phyloP scores from a whole-genome alignment of 805 yeast genomes.

The Yarrowia porcina region DNA sequence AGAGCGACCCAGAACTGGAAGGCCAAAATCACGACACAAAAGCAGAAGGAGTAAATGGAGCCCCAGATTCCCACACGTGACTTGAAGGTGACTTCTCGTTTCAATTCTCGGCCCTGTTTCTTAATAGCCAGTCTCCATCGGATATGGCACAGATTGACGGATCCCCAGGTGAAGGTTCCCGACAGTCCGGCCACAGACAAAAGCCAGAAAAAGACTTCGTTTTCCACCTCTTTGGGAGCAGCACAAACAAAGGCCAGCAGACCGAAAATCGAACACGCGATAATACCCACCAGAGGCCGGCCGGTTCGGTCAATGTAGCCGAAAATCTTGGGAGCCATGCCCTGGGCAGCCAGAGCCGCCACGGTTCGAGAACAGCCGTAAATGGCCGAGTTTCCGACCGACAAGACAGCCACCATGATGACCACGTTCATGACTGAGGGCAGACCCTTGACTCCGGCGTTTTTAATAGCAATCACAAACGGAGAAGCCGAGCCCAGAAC shows the following conservation, averaged over 20 bases:
- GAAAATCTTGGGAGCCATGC: constrained; percentile 54
- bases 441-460: constrained; percentile 59
- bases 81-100: constrained; percentile 57
- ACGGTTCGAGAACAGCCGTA: constrained; percentile 66
- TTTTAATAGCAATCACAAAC: constrained; percentile 62
- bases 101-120: constrained; percentile 57
- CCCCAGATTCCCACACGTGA: constrained; percentile 63
- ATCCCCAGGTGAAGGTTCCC: constrained; percentile 61
- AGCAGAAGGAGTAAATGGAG: constrained; percentile 54
- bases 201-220: constrained; percentile 61
- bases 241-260: constrained; percentile 58
- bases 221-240: constrained; percentile 50
- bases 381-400: constrained; percentile 66
- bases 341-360: constrained; percentile 58
- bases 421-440: constrained; percentile 70
- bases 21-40: constrained; percentile 55
- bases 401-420: constrained; percentile 58
- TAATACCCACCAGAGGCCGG: constrained; percentile 66
- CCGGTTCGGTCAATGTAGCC: constrained; percentile 69
- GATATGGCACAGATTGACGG: constrained; percentile 57
- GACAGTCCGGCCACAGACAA: constrained; percentile 60
- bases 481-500: constrained; percentile 66
- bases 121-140: constrained; percentile 61
- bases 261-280: constrained; percentile 46
- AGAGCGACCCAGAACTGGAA: constrained; percentile 79